phyloP scores from a whole-genome alignment of 1,284 basidiomycete genomes.

The Phlebopus sp. region DNA sequence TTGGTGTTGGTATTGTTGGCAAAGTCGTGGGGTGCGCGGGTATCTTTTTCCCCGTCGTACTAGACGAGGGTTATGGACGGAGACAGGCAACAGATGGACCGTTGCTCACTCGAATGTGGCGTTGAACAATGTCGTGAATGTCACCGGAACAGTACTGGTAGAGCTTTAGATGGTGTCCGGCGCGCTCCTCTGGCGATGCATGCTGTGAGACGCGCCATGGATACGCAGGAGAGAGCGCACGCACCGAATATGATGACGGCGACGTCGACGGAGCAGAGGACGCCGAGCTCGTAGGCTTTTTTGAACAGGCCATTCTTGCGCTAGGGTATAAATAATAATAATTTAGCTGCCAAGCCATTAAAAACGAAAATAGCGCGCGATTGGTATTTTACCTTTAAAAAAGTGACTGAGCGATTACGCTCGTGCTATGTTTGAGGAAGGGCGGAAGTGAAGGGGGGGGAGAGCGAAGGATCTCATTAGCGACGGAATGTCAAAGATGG shows the following conservation, averaged over 20 bases:
- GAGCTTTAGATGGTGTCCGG: slow-evolving; percentile 56
- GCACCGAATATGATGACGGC: slow-evolving; percentile 60
- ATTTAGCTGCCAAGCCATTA: slow-evolving; percentile 44
- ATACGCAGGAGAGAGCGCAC: slow-evolving; percentile 13
- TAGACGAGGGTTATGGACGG: slow-evolving; percentile 20
- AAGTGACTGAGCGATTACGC: slow-evolving; percentile 87
- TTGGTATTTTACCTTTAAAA: slow-evolving; percentile 71
- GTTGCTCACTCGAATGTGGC: slow-evolving; percentile 44
- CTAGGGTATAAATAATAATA: slow-evolving; percentile 43
- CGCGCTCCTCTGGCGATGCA: slow-evolving; percentile 43
- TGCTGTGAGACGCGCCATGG: background rate
- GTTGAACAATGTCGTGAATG: slow-evolving; percentile 49
- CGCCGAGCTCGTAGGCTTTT: slow-evolving; percentile 86
- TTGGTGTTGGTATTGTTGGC: slow-evolving; percentile 34
- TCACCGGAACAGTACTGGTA: slow-evolving; percentile 62
- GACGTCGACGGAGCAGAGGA: slow-evolving; percentile 60
- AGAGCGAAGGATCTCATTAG: slow-evolving; percentile 12
- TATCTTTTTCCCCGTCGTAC: slow-evolving; percentile 56
- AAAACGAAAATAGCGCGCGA: slow-evolving; percentile 46
- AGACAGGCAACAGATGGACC: background rate
- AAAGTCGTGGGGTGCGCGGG: slow-evolving; percentile 47
- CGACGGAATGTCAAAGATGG: slow-evolving; percentile 29
- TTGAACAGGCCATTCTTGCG: slow-evolving; percentile 89
- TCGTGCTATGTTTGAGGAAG: slow-evolving; percentile 66
- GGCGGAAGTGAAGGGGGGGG: too few species aligned